Percentiles rank a stretch among this genome's conserved stretches.
These are phyloP conservation scores for Flaveria linearis DNA, from an alignment of 129 eudicot genomes.

Conservation along the genomic window DNA sequence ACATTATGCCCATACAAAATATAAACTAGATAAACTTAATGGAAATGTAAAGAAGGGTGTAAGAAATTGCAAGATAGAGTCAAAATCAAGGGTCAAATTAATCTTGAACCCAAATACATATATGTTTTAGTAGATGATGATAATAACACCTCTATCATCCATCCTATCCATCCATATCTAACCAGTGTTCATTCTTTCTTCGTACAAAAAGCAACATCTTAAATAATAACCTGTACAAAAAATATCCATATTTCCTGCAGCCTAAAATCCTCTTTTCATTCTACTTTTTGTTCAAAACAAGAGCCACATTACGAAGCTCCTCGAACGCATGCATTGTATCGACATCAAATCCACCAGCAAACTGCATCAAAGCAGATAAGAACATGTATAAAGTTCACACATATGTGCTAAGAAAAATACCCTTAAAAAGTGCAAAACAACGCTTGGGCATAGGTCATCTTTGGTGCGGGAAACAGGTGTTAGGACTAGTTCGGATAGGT, in stretches of 20 bases:
- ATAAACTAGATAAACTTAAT: neutral
- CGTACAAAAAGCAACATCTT: slow-evolving; percentile 24
- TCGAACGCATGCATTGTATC: slow-evolving; percentile 98
- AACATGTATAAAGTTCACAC: neutral
- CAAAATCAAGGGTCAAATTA: slow-evolving; percentile 10
- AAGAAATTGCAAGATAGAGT: neutral
- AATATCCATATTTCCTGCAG: slow-evolving; percentile 25
- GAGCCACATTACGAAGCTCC: slow-evolving; percentile 85
- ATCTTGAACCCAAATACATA: slow-evolving; percentile 20
- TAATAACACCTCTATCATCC: slow-evolving; percentile 22
- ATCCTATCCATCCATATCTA: slow-evolving; percentile 21
- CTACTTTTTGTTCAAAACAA: slow-evolving; percentile 64
- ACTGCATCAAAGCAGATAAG: slow-evolving; percentile 47
- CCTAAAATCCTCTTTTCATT: slow-evolving; percentile 24
- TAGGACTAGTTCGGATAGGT: neutral
- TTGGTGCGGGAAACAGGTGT: too few species aligned
- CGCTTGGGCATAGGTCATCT: neutral
- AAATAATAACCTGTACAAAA: slow-evolving; percentile 32
- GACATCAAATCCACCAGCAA: slow-evolving; percentile 98
- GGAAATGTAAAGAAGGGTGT: neutral
- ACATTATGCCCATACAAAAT: neutral
- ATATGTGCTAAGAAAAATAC: neutral
- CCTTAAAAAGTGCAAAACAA: neutral
- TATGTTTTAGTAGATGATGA: slow-evolving; percentile 3
- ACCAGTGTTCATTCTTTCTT: slow-evolving; percentile 16